phyloP scores from a whole-genome alignment of 768 basidiomycete species.

The Glaciozyma martinii region DNA sequence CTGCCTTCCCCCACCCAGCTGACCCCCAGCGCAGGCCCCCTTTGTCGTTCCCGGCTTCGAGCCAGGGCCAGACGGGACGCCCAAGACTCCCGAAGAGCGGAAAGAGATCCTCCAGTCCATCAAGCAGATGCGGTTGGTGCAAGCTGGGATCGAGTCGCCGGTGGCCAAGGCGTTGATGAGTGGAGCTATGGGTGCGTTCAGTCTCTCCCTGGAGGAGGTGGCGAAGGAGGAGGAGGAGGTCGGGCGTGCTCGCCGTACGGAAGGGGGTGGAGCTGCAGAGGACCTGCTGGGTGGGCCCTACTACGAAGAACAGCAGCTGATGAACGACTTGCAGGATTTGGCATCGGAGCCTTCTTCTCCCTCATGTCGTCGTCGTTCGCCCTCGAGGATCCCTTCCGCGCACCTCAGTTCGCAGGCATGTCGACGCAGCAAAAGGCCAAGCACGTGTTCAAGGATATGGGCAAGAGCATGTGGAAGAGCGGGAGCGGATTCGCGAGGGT shows the following conservation, averaged over 20 bases:
- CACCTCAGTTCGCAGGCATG: conserved; percentile 49
- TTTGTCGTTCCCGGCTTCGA: conserved; percentile 32
- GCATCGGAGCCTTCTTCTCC: conserved; percentile 87
- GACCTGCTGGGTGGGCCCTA: no score
- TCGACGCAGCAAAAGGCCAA: conserved; percentile 67
- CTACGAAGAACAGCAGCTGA: not conserved
- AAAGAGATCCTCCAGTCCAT: conserved; percentile 56
- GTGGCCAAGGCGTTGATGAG: conserved; percentile 69
- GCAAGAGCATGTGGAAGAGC: conserved; percentile 67
- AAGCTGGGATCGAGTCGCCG: conserved; percentile 73
- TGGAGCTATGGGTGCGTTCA: conserved; percentile 64
- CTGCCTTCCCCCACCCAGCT: no score
- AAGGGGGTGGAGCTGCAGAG: no score
- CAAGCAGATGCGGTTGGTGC: conserved; percentile 66
- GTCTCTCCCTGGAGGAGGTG: not conserved
- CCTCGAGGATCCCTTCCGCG: conserved; percentile 83
- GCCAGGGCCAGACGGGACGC: conserved; percentile 16
- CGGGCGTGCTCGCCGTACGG: no score
- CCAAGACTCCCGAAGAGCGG: conserved; percentile 62
- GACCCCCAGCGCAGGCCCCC: not conserved
- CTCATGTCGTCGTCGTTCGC: conserved; percentile 92
- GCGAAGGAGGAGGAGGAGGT: not conserved
- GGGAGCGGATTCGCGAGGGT: conserved; percentile 65
- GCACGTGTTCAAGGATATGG: conserved; percentile 88
- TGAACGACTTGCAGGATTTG: conserved; percentile 55